These are phyloP conservation scores for Cytospora piceicola DNA, from an alignment of 2,329 filamentous ascomycete species.

Conservation along the genomic window DNA sequence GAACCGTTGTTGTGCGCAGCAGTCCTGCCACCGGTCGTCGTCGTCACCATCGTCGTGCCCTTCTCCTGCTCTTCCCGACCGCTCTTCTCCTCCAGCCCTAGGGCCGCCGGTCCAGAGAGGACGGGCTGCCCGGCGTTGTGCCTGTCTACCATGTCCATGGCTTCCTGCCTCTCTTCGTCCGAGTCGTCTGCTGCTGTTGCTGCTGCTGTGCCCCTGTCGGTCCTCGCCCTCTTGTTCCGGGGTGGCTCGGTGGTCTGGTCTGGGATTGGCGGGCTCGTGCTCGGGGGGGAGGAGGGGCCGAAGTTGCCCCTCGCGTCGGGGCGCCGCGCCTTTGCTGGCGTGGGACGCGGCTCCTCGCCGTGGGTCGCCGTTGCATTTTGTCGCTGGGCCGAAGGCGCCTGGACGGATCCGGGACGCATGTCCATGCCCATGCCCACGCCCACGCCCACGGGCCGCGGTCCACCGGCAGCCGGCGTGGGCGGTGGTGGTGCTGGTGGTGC, in stretches of 20 bases:
- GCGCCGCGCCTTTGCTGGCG: conserved; percentile 32
- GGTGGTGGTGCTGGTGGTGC: conserved; percentile 28
- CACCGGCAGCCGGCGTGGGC: conserved; percentile 23
- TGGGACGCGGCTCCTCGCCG: conserved; percentile 31
- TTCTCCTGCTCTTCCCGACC: neutral
- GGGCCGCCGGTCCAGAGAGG: conserved; percentile 12
- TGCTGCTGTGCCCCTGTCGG: neutral
- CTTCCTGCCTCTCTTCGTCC: conserved; percentile 17
- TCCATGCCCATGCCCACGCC: neutral
- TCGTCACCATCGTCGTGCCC: neutral
- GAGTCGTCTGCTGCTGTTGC: neutral
- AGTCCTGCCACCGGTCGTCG: too few relatives aligned
- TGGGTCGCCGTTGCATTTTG: conserved; percentile 9
- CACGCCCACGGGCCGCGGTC: conserved; percentile 1
- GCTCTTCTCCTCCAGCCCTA: conserved; percentile 15
- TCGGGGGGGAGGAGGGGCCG: neutral
- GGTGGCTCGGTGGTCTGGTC: neutral
- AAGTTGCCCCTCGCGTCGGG: neutral
- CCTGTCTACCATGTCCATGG: conserved; percentile 24
- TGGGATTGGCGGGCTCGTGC: neutral
- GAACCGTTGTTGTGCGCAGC: conserved; percentile 1
- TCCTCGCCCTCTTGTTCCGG: conserved; percentile 33
- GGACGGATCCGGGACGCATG: conserved; percentile 2
- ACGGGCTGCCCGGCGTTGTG: conserved; percentile 20
- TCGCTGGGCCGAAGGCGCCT: neutral